These are phyloP conservation scores for Tetraselmis chui DNA, from an alignment of 139 green algal species.

Conservation along the genomic window DNA sequence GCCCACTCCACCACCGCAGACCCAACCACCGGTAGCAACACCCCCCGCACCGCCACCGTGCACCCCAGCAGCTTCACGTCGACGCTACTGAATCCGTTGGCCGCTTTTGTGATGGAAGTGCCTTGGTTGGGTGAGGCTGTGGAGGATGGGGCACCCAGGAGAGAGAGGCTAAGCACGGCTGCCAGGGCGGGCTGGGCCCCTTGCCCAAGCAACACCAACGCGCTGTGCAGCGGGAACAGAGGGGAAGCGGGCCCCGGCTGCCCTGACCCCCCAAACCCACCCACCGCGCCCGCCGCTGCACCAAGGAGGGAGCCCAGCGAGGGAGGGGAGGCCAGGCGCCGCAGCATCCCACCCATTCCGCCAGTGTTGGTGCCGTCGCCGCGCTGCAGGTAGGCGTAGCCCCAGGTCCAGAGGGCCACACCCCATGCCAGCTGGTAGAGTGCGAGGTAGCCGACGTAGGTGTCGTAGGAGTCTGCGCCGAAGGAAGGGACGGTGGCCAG, in stretches of 20 bases:
- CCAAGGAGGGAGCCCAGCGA: neutral
- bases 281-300: neutral
- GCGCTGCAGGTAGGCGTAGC: neutral
- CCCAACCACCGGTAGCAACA: neutral
- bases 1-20: neutral
- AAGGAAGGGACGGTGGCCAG: neutral
- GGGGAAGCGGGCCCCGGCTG: neutral
- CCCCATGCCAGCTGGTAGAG: constrained; percentile 1
- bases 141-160: neutral
- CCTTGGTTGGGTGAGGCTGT: neutral
- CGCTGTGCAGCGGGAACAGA: neutral
- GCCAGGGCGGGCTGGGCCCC: constrained; percentile 2
- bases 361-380: neutral
- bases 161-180: neutral
- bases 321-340: neutral
- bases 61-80: neutral
- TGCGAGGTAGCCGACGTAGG: neutral
- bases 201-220: neutral
- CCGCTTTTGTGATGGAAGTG: too few species aligned
- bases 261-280: too few species aligned
- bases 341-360: neutral
- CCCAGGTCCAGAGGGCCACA: neutral
- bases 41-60: neutral
- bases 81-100: neutral
- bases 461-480: neutral